Base-by-base conservation (phyloP, 768 basidiomycete genomes). In the Boletus rubroflammeus region DNA sequence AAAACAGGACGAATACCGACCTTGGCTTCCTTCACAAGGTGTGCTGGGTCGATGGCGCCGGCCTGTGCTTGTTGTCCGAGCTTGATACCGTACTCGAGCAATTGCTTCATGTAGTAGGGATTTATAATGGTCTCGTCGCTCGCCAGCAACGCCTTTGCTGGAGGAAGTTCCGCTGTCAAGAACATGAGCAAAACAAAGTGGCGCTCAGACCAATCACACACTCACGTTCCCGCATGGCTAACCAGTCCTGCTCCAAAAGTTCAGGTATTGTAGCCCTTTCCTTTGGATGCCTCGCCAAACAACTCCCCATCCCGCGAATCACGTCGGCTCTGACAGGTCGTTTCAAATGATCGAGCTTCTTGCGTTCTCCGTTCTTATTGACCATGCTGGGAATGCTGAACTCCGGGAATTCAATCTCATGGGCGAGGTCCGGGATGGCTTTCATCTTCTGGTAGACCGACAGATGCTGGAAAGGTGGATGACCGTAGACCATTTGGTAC, bases 401-500 rank as follows among this genome's bases (percentile, higher is more conserved):
- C 40, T 85, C 83, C 1, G 92, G 90, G 67, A 87, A 98, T n/a
- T 86, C 81, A 63, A 99, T 97, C 23, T 77, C 71, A 61, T 93
- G 79, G 1, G 76, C 72, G 11, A 81, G 73, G 70, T 95, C 88
- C 10, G 93, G 91, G 62, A 99, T 99, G 8, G 90, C 90, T 60
- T 86, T 87, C 90, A 98, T 94, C 75, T 97, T 98, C 63, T 90
- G 86, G 46, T 82, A 83, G 35, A 94, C 79, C 5, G 83, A 81
- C 19, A 96, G 80, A 58, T 89, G 85, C 36, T 90, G 84, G 77
- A 98, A 99, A 2, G 96, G 96, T 1, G 93, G 89, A 19, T 84
- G 83, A 17, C 96, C 93, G 64, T 98, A 98, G 11, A 98, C 82
- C 93, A 99, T 98, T 67, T 99, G 96, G 73, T 99, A 98, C 31